These are phyloP conservation scores for Clonostachys rhizophaga DNA, from an alignment of 2,329 filamentous ascomycete species.

Conservation along the genomic window DNA sequence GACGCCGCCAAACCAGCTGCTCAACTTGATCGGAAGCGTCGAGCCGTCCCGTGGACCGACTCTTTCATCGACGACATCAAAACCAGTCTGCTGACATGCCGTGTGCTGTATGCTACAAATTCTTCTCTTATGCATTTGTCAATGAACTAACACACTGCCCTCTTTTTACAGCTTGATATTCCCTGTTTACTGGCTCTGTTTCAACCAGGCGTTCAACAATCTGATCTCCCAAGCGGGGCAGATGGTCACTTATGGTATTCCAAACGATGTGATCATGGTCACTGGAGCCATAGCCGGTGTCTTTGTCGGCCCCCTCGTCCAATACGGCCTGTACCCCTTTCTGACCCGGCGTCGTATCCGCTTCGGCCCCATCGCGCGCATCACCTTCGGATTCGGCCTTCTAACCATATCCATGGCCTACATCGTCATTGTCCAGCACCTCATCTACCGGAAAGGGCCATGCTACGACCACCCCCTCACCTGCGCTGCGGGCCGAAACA, in stretches of 20 bases:
- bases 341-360: neutral
- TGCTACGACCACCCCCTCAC: constrained; percentile 26
- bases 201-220: constrained; percentile 37
- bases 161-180: no score
- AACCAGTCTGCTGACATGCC: no score
- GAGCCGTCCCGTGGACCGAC: no score
- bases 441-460: constrained; percentile 51
- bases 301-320: constrained; percentile 54
- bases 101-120: no score
- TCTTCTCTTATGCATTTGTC: no score
- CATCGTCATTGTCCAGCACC: constrained; percentile 38
- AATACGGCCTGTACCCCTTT: constrained; percentile 30
- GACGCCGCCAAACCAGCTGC: no score
- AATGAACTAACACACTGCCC: no score
- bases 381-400: constrained; percentile 45
- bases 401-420: constrained; percentile 61
- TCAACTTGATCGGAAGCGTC: no score
- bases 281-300: constrained; percentile 63
- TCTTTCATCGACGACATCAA: no score
- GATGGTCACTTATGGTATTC: constrained; percentile 58
- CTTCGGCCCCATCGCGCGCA: constrained; percentile 11
- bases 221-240: constrained; percentile 56
- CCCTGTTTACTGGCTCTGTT: no score
- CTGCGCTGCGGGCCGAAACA: no score
- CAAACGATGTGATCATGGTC: constrained; percentile 67